Evolutionary conservation across 345 rosid species (phyloP).

Genomic region (Lepidium sativum): DNA sequence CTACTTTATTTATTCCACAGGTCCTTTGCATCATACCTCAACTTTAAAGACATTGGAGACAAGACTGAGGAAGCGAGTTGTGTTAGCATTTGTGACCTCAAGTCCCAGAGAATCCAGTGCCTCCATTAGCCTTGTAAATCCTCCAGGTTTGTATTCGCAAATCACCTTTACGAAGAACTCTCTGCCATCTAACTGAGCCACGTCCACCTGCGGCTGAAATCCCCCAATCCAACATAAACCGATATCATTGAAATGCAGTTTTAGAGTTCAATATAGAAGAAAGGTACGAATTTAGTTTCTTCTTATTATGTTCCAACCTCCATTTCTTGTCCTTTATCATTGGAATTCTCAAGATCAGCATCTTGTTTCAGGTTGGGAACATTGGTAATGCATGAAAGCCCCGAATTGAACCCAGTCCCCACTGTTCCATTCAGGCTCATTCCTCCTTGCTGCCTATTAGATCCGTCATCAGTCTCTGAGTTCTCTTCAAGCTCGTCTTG

Average conservation of each 20-base stretch:
- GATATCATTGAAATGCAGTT: not conserved
- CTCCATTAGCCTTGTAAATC: slow-evolving; percentile 75
- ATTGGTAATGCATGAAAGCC: slow-evolving; percentile 29
- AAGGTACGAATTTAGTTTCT: not conserved
- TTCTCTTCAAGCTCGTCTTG: slow-evolving; percentile 81
- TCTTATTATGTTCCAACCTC: slow-evolving; percentile 44
- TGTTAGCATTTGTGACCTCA: slow-evolving; percentile 78
- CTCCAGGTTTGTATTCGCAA: slow-evolving; percentile 78
- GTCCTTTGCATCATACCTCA: slow-evolving; percentile 41
- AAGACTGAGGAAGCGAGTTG: slow-evolving; percentile 63
- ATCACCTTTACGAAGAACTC: slow-evolving; percentile 87
- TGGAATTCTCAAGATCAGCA: slow-evolving; percentile 36
- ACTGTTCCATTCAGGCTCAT: slow-evolving; percentile 33
- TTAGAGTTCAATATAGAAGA: not conserved
- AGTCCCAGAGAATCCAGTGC: slow-evolving; percentile 78
- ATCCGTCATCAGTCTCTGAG: slow-evolving; percentile 55
- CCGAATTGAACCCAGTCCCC: slow-evolving; percentile 32
- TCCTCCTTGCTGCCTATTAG: slow-evolving; percentile 30
- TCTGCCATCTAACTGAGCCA: slow-evolving; percentile 72
- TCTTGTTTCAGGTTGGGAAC: slow-evolving; percentile 32
- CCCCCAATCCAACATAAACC: slow-evolving; percentile 16
- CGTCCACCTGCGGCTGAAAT: slow-evolving; percentile 81
- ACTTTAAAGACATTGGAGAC: slow-evolving; percentile 87
- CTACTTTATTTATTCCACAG: not conserved
- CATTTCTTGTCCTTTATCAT: slow-evolving; percentile 82